Base-by-base conservation (phyloP, 176 grass and related monocot species). In the Alloteropsis semialata region DNA sequence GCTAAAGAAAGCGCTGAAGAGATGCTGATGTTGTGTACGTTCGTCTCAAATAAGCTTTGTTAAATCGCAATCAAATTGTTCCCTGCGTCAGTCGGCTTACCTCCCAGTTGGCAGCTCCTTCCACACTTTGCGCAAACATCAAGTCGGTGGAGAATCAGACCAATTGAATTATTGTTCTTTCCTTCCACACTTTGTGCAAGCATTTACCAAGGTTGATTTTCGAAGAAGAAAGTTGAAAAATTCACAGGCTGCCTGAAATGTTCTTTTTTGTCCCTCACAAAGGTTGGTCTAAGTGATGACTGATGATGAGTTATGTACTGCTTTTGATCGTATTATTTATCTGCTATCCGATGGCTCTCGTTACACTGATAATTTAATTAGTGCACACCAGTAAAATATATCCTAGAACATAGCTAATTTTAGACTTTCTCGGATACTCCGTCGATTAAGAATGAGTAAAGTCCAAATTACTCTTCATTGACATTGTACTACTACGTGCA, bases 21-120 rank as follows among this genome's bases (percentile, higher is more conserved):
- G 74, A 59, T 80, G 37, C 21, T 8, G 57, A 81, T 58, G 72
- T 25, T 70, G 21, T 27, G 28, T 64, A 34, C 41, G 32, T 56
- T 80, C 36, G 19, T 63, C 17, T 74, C 59, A 58, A 4, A 29
- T 50, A 14, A 51, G 50, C 32, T 24, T 24, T 49, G 68, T 34
- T 67, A 39, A 75, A 79, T 81, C 77, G 2, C 69, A 75, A 80
- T 81, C 46, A 27, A 65, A 74, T 66, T 57, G 65, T 75, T 86
- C 84, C 17, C 67, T 2, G n/a, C 42, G 24, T 64, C 51, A 72
- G 41, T 27, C 12, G 29, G 17, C 54, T 63, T 72, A 38, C 24
- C 30, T 72, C 21, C 59, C 28, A 51, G 2, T 5, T 5, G 34
- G 34, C 43, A 3, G 41, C 69, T 73, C 50, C 66, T 69, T 84